A percentile compares a stretch with the other conserved stretches of the same genome.
phyloP scores from a whole-genome alignment of 108 stramenopile species.

The Skeletonema tropicum region DNA sequence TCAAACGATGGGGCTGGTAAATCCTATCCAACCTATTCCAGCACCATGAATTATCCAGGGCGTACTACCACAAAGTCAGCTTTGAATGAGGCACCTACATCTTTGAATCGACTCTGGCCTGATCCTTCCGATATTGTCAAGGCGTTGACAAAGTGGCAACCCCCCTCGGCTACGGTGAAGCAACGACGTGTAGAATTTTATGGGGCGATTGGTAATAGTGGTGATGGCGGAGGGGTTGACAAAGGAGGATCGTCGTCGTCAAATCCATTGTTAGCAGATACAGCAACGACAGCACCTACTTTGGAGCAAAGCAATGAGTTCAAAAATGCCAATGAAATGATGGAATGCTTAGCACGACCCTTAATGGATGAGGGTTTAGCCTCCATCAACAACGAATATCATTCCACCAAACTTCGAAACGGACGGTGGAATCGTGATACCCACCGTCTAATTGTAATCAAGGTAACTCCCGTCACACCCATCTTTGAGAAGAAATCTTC shows the following conservation, averaged over 20 bases:
- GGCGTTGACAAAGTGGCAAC: slow-evolving; percentile 41
- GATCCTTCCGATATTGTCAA: slow-evolving; percentile 49
- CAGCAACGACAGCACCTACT: background rate
- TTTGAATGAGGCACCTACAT: slow-evolving; percentile 18
- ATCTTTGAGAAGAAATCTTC: slow-evolving; percentile 41
- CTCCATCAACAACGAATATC: slow-evolving; percentile 43
- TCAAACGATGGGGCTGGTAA: background rate
- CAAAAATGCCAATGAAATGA: slow-evolving; percentile 37
- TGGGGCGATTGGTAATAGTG: slow-evolving; percentile 15
- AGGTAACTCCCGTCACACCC: slow-evolving; percentile 24
- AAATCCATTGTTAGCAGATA: slow-evolving; percentile 7
- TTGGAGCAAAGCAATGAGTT: slow-evolving; percentile 14
- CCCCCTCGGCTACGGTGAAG: slow-evolving; percentile 23
- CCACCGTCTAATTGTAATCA: slow-evolving; percentile 15
- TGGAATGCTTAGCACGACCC: slow-evolving; percentile 16
- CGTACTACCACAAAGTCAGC: background rate
- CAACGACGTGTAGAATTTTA: slow-evolving; percentile 20
- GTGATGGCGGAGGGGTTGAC: background rate
- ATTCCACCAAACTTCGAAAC: slow-evolving; percentile 20
- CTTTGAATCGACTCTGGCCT: slow-evolving; percentile 40
- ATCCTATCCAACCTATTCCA: slow-evolving; percentile 5
- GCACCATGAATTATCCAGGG: slow-evolving; percentile 2
- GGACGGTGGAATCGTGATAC: slow-evolving; percentile 37
- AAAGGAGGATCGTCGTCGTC: background rate
- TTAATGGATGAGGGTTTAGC: slow-evolving; percentile 32